Evolutionary conservation across 805 yeast species (phyloP).

Genomic region (Zygotorulaspora sp.): DNA sequence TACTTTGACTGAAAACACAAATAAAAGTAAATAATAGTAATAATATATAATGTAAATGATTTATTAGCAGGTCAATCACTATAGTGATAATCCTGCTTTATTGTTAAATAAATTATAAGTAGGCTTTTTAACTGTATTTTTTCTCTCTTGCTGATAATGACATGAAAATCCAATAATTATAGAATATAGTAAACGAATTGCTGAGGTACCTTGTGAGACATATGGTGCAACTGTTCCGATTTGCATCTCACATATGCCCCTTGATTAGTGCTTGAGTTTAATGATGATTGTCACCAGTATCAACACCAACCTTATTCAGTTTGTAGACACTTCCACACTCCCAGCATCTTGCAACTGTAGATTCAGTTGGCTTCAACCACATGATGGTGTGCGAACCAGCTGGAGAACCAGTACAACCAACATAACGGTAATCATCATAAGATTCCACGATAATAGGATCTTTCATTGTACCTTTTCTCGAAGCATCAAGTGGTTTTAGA

Average conservation of each 20-base stretch:
- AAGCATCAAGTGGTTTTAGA: conserved; percentile 77
- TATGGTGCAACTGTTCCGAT: too few species aligned
- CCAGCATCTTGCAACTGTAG: conserved; percentile 91
- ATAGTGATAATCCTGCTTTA: too few species aligned
- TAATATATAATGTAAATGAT: background rate
- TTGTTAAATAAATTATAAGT: conserved; percentile 1
- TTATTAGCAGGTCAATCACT: too few species aligned
- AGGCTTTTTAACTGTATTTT: too few species aligned
- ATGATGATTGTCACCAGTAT: conserved; percentile 47
- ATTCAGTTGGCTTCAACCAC: conserved; percentile 88
- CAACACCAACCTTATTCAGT: conserved; percentile 81
- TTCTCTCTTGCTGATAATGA: background rate
- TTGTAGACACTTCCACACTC: conserved; percentile 96
- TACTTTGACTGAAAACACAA: too few species aligned
- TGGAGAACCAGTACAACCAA: conserved; percentile 96
- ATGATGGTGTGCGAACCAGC: conserved; percentile 84
- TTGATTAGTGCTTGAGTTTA: too few species aligned
- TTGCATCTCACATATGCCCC: too few species aligned
- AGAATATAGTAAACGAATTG: conserved; percentile 1
- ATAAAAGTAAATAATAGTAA: too few species aligned
- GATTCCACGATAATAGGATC: conserved; percentile 89
- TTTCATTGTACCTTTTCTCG: conserved; percentile 84
- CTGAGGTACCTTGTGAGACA: too few species aligned
- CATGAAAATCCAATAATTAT: conserved; percentile 1
- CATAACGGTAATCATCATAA: conserved; percentile 87